Evolutionary conservation across 2,329 filamentous ascomycete species (phyloP).

Genomic region (Diaporthe vaccinii): DNA sequence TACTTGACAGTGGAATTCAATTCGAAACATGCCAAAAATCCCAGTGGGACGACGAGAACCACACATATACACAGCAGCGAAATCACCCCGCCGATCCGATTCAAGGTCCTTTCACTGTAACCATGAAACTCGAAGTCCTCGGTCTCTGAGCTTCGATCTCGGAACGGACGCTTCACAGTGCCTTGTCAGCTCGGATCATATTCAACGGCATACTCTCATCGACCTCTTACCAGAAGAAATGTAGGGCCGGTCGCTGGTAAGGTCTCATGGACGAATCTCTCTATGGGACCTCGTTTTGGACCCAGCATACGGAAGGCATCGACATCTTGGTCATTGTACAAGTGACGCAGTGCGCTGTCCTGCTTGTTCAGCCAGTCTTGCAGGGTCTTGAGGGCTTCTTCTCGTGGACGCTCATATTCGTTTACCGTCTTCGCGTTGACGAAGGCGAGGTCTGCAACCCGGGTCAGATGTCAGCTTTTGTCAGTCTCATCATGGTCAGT

Average conservation of each 20-base stretch:
- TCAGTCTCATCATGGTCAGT: not conserved
- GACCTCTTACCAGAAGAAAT: not conserved
- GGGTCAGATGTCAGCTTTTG: not conserved
- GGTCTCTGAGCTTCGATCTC: not conserved
- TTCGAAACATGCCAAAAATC: not conserved
- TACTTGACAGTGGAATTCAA: not conserved
- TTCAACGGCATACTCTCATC: too few relatives aligned
- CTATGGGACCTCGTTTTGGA: conserved; percentile 20
- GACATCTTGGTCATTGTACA: not conserved
- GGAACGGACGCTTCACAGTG: not conserved
- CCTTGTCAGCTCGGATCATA: not conserved
- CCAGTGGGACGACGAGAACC: conserved; percentile 16
- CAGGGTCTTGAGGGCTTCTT: not conserved
- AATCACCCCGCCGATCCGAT: not conserved
- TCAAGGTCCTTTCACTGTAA: not conserved
- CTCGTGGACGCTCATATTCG: not conserved
- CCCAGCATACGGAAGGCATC: conserved; percentile 7
- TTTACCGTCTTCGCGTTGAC: conserved; percentile 8
- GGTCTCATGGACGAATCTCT: conserved; percentile 15
- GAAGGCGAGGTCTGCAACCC: not conserved
- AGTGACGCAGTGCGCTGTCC: not conserved
- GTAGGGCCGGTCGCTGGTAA: not conserved
- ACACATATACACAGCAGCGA: not conserved
- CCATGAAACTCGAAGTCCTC: not conserved
- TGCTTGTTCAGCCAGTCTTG: not conserved